Conservation (phyloP, 1,139 yeast genomes). For the Williopsis jadinii region DNA sequence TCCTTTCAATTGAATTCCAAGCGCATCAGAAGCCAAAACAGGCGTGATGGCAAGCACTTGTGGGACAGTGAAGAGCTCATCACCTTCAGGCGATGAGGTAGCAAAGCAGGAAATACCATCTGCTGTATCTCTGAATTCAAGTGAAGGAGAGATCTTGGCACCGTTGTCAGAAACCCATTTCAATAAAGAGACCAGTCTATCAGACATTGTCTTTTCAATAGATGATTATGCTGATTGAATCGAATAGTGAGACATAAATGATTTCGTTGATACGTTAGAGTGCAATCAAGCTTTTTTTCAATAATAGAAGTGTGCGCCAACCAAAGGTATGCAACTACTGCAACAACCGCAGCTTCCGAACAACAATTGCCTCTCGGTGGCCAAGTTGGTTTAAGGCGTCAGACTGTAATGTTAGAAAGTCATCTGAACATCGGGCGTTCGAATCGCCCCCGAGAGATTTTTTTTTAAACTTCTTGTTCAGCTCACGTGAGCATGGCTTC, state of each 20-base stretch:
- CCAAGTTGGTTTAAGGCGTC: constrained; percentile 27
- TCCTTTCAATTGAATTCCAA: constrained; percentile 25
- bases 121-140: constrained; percentile 25
- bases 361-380: constrained; percentile 20
- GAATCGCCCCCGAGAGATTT: constrained; percentile 25
- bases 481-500: background rate
- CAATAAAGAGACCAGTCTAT: constrained; percentile 23
- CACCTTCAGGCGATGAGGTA: background rate
- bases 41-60: constrained; percentile 34
- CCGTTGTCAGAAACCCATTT: constrained; percentile 49
- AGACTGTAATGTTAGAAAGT: constrained; percentile 23
- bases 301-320: no score
- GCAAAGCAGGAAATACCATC: constrained; percentile 26
- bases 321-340: no score
- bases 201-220: background rate
- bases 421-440: constrained; percentile 25
- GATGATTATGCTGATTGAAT: no score
- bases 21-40: constrained; percentile 35
- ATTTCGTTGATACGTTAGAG: no score
- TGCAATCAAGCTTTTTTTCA: no score
- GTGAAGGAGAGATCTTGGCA: constrained; percentile 30
- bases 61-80: constrained; percentile 32
- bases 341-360: background rate
- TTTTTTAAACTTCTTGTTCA: background rate
- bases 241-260: no score